phyloP scores from a whole-genome alignment of 495 filamentous ascomycete species.

The Trichoderma virens region DNA sequence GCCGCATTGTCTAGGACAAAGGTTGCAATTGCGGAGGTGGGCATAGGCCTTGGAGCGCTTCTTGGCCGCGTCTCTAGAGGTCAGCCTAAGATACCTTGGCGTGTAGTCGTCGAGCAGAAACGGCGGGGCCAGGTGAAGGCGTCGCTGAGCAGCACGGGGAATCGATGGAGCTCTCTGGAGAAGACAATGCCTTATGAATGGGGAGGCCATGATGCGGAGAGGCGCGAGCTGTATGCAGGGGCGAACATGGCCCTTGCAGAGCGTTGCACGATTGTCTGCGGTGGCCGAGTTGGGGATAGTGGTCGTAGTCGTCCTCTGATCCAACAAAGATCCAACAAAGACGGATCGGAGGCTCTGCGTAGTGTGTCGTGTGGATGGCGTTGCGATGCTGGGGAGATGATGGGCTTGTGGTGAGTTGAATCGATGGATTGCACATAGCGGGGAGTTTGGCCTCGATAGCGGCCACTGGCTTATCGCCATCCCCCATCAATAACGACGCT shows the following conservation, averaged over 20 bases:
- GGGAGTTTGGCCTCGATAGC: too few species aligned
- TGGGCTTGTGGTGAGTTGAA: too few species aligned
- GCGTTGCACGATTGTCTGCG: background rate
- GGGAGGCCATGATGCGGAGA: background rate
- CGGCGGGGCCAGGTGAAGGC: constrained; percentile 64
- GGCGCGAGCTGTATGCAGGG: background rate
- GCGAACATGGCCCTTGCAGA: background rate
- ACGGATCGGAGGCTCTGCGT: too few species aligned
- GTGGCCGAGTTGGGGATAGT: too few species aligned
- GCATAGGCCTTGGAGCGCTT: constrained; percentile 61
- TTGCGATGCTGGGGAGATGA: too few species aligned
- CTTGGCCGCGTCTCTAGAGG: constrained; percentile 48
- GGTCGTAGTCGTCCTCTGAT: too few species aligned
- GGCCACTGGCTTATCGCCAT: too few species aligned
- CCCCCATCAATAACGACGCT: too few species aligned
- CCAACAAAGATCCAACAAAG: too few species aligned
- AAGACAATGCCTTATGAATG: constrained; percentile 2
- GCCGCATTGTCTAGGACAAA: constrained; percentile 64
- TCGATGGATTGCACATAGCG: too few species aligned
- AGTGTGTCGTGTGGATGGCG: too few species aligned
- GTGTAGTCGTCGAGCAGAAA: constrained; percentile 68
- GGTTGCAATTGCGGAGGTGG: constrained; percentile 65
- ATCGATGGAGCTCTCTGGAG: background rate
- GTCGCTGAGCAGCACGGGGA: background rate
- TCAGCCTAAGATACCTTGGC: constrained; percentile 56